Evolutionary conservation across 345 rosid genomes (phyloP).

Genomic region (Eucalyptus sideroxylon): DNA sequence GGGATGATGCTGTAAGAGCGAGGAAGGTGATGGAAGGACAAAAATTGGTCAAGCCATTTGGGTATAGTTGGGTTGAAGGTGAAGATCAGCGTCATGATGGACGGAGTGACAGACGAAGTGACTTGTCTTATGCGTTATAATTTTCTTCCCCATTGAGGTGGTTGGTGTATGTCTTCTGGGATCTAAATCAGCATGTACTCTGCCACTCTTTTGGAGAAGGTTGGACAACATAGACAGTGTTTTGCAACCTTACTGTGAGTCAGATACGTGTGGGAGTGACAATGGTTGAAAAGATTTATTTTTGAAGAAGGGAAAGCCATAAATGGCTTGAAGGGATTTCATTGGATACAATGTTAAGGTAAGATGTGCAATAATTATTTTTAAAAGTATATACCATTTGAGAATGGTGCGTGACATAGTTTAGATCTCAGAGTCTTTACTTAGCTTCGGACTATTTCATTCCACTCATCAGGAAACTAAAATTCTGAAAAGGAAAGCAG

Average conservation of each 20-base stretch:
- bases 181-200: neutral
- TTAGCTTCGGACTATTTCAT: neutral
- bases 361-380: neutral
- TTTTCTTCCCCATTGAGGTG: neutral
- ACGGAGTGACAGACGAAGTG: neutral
- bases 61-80: slow-evolving; percentile 14
- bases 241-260: neutral
- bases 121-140: neutral
- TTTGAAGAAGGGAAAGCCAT: neutral
- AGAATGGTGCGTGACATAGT: neutral
- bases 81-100: neutral
- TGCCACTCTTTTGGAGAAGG: neutral
- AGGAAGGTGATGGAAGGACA: slow-evolving; percentile 16
- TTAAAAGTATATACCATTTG: neutral
- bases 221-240: neutral
- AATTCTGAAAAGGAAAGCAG: neutral
- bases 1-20: slow-evolving; percentile 17
- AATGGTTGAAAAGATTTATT: neutral
- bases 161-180: neutral
- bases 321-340: neutral
- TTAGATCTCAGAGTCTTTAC: neutral
- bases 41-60: slow-evolving; percentile 13
- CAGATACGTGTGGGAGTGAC: neutral
- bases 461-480: neutral
- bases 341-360: neutral